Conservation (phyloP, 164 flowering plant genomes). For the Macadamia tetraphylla region DNA sequence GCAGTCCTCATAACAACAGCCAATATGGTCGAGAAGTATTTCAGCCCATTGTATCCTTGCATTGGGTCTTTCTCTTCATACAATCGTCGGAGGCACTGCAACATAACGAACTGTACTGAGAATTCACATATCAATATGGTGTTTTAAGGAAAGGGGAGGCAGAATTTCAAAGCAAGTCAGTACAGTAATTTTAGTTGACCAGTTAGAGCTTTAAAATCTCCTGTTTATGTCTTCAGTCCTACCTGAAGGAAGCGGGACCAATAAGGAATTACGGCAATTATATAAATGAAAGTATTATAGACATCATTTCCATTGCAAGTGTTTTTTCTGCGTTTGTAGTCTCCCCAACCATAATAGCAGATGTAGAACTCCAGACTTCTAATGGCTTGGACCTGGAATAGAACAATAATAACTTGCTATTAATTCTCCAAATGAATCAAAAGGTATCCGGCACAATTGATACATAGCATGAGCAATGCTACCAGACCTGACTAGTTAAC, state of each 20-base stretch:
- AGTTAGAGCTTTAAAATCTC: no score
- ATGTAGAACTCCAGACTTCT: constrained; percentile 62
- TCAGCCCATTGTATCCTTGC: constrained; percentile 61
- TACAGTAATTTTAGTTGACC: no score
- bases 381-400: constrained; percentile 63
- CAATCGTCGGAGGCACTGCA: constrained; percentile 63
- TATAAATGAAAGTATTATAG: constrained; percentile 27
- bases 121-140: not conserved
- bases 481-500: not conserved
- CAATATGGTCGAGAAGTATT: constrained; percentile 54
- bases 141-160: not conserved
- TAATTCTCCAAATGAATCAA: not conserved
- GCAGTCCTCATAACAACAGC: constrained; percentile 65
- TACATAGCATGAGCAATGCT: not conserved
- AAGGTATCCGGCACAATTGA: not conserved
- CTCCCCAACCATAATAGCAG: constrained; percentile 74
- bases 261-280: constrained; percentile 35
- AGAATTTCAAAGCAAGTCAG: no score
- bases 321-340: constrained; percentile 37
- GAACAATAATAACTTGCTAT: not conserved
- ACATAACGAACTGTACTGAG: not conserved
- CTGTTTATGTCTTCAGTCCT: not conserved
- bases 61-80: constrained; percentile 53
- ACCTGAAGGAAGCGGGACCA: constrained; percentile 32
- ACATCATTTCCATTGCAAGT: constrained; percentile 25